Base-by-base conservation (phyloP, 2,329 filamentous ascomycete genomes). In the Penicillium psychrosexuale region DNA sequence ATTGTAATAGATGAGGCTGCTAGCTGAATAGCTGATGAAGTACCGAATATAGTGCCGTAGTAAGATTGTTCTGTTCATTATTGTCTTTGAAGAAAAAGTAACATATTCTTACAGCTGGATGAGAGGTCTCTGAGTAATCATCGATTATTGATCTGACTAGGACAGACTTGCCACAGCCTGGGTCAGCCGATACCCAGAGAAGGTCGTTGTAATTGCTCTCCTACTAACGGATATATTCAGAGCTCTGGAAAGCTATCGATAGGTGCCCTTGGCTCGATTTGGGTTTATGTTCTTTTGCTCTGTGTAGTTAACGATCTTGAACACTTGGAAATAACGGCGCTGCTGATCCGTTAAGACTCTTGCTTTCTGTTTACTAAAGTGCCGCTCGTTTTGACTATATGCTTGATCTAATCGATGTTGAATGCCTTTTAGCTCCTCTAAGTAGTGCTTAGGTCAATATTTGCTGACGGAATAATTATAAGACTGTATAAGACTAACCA, bases 21-120 rank as follows among this genome's bases (percentile, higher is more conserved):
- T 61, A 36, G 8, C 28, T 47, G 48, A 75, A 74, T 0, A 77
- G 59, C 47, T 77, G 72, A 60, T 76, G 71, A 0, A 77, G 62
- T 13, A 76, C 27, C 7, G 70, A 68, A 38, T 68, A 75, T 0
- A 77, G 42, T 4, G 71, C 73, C 6, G 22, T 62, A 8, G 54
- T 39, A 37, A 70, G 38, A 34, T 47, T 59, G 24, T 70, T 67
- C 48, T 76, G 70, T 2, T 69, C 60, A 0, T 70, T 61, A 38
- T 74, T 70, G 33, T 74, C 70, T 43, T 74, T 72, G 54, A 74
- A 75, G 60, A 76, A 77, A 58, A 73, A 76, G 58, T 68, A 75
- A 47, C 69, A 73, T 3, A 69, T 61, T 1, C 64, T 63, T 13
- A 58, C 45, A 24, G 34, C 36, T 30, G 55, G n/a, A 15, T 45